Conservation (phyloP, 441 rosid species). For the Geranium incanum region DNA sequence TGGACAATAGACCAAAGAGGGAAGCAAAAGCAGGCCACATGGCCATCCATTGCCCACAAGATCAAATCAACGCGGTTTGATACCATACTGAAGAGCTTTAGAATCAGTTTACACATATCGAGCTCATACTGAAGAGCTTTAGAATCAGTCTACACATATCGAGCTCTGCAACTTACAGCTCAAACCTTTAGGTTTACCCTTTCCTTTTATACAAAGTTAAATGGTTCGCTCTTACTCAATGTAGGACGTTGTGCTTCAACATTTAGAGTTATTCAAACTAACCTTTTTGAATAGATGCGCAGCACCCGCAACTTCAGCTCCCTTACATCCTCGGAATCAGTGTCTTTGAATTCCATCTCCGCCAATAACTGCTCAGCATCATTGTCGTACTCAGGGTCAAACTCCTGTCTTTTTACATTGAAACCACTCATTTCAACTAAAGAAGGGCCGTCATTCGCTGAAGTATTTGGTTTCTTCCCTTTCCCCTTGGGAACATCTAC, state of each 20-base stretch:
- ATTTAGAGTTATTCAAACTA: neutral
- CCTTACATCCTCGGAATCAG: slow-evolving; percentile 76
- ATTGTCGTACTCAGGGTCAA: slow-evolving; percentile 87
- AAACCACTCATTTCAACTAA: slow-evolving; percentile 68
- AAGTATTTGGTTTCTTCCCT: slow-evolving; percentile 49
- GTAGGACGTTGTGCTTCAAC: neutral
- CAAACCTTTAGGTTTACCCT: too few species aligned
- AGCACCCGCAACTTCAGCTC: slow-evolving; percentile 78
- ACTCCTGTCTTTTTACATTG: slow-evolving; percentile 73
- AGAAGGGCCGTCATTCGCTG: slow-evolving; percentile 51
- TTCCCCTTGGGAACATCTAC: neutral
- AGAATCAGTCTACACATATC: neutral
- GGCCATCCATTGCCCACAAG: too few species aligned
- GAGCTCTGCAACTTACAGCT: neutral
- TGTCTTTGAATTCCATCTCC: slow-evolving; percentile 91
- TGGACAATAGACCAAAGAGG: too few species aligned
- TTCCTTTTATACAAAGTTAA: too few species aligned
- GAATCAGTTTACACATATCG: neutral
- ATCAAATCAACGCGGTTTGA: too few species aligned
- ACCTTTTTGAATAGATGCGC: slow-evolving; percentile 80
- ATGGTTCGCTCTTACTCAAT: too few species aligned
- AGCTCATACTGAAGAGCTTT: neutral
- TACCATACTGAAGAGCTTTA: too few species aligned
- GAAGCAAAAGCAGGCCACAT: too few species aligned
- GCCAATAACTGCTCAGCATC: slow-evolving; percentile 92